Conservation (phyloP, 2,329 filamentous ascomycete genomes). For the Sphaceloma murrayae region DNA sequence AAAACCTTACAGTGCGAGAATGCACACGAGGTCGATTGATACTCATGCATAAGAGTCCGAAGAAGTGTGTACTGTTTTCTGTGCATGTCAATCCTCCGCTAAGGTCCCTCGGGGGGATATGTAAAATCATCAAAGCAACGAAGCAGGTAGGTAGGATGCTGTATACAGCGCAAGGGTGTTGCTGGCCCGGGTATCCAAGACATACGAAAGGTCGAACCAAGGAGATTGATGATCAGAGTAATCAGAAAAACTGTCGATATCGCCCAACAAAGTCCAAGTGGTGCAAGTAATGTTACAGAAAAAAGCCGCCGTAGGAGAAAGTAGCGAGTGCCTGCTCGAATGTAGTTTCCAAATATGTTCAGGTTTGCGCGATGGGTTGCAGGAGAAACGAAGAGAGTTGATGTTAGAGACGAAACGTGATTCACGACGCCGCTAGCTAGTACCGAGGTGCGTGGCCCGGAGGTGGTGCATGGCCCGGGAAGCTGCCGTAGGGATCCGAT, state of each 20-base stretch:
- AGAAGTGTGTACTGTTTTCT: conserved; percentile 12
- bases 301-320: neutral
- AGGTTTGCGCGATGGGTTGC: neutral
- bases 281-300: neutral
- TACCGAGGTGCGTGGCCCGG: conserved; percentile 7
- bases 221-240: too few species aligned
- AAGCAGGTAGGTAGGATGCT: neutral
- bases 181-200: conserved; percentile 12
- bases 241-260: conserved; percentile 12
- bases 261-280: too few species aligned
- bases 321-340: conserved; percentile 11
- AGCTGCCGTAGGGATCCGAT: conserved; percentile 7
- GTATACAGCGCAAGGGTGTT: neutral
- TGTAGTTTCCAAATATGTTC: neutral
- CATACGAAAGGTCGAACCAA: conserved; percentile 2
- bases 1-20: too few species aligned
- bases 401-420: too few species aligned
- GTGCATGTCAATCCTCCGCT: too few species aligned
- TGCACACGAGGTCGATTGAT: too few species aligned
- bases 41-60: too few species aligned
- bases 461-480: conserved; percentile 6
- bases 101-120: too few species aligned
- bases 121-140: too few species aligned
- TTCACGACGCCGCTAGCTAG: too few species aligned
- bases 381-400: too few species aligned